Conservation (phyloP, 2,329 filamentous ascomycete species). For the Penicillium sp. region DNA sequence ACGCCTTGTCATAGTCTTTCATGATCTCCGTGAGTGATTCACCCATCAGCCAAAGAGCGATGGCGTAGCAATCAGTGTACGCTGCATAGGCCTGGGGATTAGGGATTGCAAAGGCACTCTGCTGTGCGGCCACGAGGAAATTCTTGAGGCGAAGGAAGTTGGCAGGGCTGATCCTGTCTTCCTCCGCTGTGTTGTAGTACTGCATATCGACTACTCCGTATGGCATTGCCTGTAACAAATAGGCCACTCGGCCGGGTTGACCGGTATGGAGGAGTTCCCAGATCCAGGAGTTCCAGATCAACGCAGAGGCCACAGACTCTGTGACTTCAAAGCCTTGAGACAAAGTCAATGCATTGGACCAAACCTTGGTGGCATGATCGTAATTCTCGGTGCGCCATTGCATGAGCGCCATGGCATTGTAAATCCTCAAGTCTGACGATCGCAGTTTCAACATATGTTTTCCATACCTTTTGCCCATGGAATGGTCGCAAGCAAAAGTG, state of each 20-base stretch:
- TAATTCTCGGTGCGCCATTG: slow-evolving; percentile 63
- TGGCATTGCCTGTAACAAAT: slow-evolving; percentile 44
- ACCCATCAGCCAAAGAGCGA: slow-evolving; percentile 67
- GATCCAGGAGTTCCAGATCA: slow-evolving; percentile 64
- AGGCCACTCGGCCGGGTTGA: slow-evolving; percentile 39
- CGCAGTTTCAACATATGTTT: slow-evolving; percentile 72
- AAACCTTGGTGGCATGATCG: slow-evolving; percentile 64
- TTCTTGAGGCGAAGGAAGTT: slow-evolving; percentile 41
- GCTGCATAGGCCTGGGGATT: slow-evolving; percentile 53
- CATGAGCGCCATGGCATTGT: slow-evolving; percentile 76
- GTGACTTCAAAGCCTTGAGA: slow-evolving; percentile 42
- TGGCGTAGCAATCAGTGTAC: slow-evolving; percentile 62
- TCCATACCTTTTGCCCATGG: slow-evolving; percentile 66
- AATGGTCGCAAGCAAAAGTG: slow-evolving; percentile 58
- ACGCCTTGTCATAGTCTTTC: slow-evolving; percentile 46
- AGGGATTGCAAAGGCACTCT: slow-evolving; percentile 58
- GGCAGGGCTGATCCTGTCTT: slow-evolving; percentile 28
- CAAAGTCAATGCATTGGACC: slow-evolving; percentile 68
- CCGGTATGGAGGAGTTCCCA: slow-evolving; percentile 65
- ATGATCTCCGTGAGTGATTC: slow-evolving; percentile 39
- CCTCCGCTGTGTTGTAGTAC: slow-evolving; percentile 19
- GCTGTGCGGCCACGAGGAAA: slow-evolving; percentile 55
- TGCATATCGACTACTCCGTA: slow-evolving; percentile 37
- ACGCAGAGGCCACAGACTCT: slow-evolving; percentile 40
- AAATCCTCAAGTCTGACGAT: slow-evolving; percentile 66